A percentile compares a stretch with the other conserved stretches of the same genome.
Evolutionary conservation across 768 basidiomycete genomes (phyloP).

Genomic region (Boletus pseudo-olivaceus): DNA sequence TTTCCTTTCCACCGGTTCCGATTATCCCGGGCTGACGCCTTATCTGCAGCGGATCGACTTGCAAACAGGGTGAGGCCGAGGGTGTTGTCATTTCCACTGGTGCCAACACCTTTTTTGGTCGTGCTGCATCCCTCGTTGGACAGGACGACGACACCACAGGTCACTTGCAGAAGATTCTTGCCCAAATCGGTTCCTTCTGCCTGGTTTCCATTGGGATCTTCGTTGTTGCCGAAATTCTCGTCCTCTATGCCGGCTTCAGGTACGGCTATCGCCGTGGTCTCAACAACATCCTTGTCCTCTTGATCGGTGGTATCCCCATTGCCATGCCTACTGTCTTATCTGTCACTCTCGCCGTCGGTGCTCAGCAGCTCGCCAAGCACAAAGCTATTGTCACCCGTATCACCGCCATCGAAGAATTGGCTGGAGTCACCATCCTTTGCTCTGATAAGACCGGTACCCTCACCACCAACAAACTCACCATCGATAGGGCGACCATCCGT

Average conservation of each 20-base stretch:
- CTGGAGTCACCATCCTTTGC: constrained; percentile 97
- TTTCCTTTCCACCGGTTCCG: background rate
- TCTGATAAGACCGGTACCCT: constrained; percentile 99
- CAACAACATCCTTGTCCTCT: constrained; percentile 94
- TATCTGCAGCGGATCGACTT: constrained; percentile 78
- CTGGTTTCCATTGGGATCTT: constrained; percentile 94
- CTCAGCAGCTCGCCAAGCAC: constrained; percentile 98
- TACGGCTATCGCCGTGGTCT: constrained; percentile 93
- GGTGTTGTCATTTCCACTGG: constrained; percentile 98
- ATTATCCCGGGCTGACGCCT: background rate
- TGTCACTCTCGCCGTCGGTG: constrained; percentile 97
- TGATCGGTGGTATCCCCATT: constrained; percentile 99
- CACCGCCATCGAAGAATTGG: constrained; percentile 97
- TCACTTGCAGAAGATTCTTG: constrained; percentile 97
- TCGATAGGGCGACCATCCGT: constrained; percentile 87
- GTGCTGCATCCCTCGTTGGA: constrained; percentile 95
- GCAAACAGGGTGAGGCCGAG: constrained; percentile 98
- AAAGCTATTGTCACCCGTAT: constrained; percentile 99
- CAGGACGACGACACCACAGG: constrained; percentile 97
- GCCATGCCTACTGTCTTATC: constrained; percentile 99
- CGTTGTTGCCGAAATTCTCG: constrained; percentile 90
- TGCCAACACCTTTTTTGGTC: constrained; percentile 98
- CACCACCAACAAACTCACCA: constrained; percentile 99
- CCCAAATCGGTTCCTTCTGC: constrained; percentile 97
- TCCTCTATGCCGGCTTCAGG: constrained; percentile 88